Evolutionary conservation across 805 yeast species (phyloP), one percentile per base, ranked within the genome.

Genomic region (Candida awuae): DNA sequence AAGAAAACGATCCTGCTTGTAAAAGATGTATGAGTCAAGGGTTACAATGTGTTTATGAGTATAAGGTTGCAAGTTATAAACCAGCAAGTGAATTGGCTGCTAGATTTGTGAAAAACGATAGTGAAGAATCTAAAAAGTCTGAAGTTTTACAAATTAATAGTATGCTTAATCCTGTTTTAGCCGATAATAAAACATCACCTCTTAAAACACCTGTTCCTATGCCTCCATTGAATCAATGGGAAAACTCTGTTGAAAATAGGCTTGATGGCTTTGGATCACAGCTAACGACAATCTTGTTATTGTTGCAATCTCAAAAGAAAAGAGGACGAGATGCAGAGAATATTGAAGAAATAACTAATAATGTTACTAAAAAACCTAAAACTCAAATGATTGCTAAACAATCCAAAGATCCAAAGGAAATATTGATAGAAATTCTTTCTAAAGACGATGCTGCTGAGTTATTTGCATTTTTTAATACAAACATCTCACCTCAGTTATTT

Each of bases 401-500:
- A n/a, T 19, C 7, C 14, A 20, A 35, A 20, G 29, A 21, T 26
- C 40, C 42, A n/a, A 20, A 19, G 2, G 9, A 26, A 13, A 21
- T 17, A 9, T 32, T 58, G 19, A 53, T 50, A 10, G 41, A 46
- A 4, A 48, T 54, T 2, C 21, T 61, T 8, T 36, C 46, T 1
- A 34, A 39, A 12, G 49, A 48, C 6, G 54, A 57, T 39, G 77
- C 78, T 1, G 52, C 55, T n/a, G 71, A 66, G 23, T 58, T 78
- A 13, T 73, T 77, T 44, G 47, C 54, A 12, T 72, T 63, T 41
- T 80, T 80, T 50, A 70, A 74, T 45, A 54, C 64, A 1, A 68
- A 76, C 39, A 73, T 80, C 23, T 63, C 80, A 1, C 77, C 78
- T 9, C 84, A 78, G 48, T 58, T 80, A 32, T 78, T 77, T 62